phyloP scores from a whole-genome alignment of 2,329 filamentous ascomycete genomes.

The Allantophomopsis lycopodina region DNA sequence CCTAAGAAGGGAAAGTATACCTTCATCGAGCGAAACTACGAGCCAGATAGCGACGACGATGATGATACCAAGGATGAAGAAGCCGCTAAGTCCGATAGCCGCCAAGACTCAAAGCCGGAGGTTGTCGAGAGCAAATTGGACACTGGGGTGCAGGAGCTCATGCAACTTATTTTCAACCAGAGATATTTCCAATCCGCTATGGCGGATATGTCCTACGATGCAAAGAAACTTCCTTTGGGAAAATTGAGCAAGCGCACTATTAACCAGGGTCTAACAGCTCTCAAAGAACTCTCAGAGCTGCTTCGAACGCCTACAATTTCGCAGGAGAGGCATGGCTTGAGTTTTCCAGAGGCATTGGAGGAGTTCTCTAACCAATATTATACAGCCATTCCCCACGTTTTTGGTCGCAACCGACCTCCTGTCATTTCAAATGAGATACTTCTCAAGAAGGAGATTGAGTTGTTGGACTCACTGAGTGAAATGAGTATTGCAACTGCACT shows the following conservation, averaged over 20 bases:
- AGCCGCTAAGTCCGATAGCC: slow-evolving; percentile 12
- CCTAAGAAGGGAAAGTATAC: slow-evolving; percentile 61
- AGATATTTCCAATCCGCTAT: slow-evolving; percentile 56
- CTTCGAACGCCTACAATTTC: slow-evolving; percentile 40
- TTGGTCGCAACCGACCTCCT: slow-evolving; percentile 61
- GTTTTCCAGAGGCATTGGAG: slow-evolving; percentile 32
- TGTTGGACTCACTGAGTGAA: slow-evolving; percentile 69
- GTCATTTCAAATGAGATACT: slow-evolving; percentile 40
- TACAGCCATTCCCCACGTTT: slow-evolving; percentile 68
- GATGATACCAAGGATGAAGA: slow-evolving; percentile 22
- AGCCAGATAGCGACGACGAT: slow-evolving; percentile 49
- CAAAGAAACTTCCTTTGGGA: slow-evolving; percentile 66
- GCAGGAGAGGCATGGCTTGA: slow-evolving; percentile 24
- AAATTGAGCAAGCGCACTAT: slow-evolving; percentile 75
- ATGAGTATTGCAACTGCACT: slow-evolving; percentile 75
- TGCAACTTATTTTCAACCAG: slow-evolving; percentile 75
- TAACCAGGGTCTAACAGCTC: slow-evolving; percentile 55
- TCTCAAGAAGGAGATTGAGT: slow-evolving; percentile 64
- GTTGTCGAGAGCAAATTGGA: slow-evolving; percentile 40
- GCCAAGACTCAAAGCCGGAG: too few relatives aligned
- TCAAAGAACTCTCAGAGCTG: slow-evolving; percentile 62
- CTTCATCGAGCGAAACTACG: slow-evolving; percentile 69
- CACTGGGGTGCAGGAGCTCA: slow-evolving; percentile 48
- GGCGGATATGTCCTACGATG: slow-evolving; percentile 55
- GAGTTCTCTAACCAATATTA: slow-evolving; percentile 67